Conservation (phyloP, 116 monocot species). For the Zostera marina region DNA sequence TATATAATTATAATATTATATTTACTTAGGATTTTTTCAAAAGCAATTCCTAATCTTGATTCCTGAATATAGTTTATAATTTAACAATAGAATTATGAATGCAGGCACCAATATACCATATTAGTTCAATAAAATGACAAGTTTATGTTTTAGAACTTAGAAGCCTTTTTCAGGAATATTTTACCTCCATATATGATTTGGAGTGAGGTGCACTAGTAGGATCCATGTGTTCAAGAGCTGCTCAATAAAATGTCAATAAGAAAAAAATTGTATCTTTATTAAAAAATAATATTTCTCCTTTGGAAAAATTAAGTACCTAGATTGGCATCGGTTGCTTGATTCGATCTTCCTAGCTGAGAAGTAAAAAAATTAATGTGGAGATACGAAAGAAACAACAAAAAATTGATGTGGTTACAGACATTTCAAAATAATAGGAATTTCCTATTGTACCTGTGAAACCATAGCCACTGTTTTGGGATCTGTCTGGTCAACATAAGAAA, state of each 20-base stretch:
- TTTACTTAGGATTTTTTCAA: too few relatives aligned
- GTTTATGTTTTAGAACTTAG: not conserved
- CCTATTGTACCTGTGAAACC: slow-evolving; percentile 1
- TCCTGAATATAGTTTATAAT: not conserved
- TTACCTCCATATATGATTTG: slow-evolving; percentile 71
- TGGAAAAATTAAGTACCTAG: not conserved
- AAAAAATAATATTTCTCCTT: not conserved
- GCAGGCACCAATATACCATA: too few relatives aligned
- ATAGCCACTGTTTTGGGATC: not conserved
- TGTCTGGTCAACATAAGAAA: not conserved
- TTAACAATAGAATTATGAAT: not conserved
- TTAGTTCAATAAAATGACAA: not conserved
- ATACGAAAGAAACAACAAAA: not conserved
- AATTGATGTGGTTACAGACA: slow-evolving; percentile 1
- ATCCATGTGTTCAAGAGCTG: slow-evolving; percentile 18
- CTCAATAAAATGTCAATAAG: slow-evolving; percentile 5
- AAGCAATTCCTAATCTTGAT: too few relatives aligned
- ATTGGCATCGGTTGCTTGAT: not conserved
- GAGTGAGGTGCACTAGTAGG: slow-evolving; percentile 31
- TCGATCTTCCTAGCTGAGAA: not conserved
- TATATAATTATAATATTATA: too few relatives aligned
- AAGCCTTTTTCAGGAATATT: not conserved
- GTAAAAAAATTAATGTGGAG: not conserved
- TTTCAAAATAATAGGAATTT: not conserved
- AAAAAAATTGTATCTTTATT: not conserved